phyloP scores from a whole-genome alignment of 1,284 basidiomycete genomes.

The Pisolithus thermaeus region DNA sequence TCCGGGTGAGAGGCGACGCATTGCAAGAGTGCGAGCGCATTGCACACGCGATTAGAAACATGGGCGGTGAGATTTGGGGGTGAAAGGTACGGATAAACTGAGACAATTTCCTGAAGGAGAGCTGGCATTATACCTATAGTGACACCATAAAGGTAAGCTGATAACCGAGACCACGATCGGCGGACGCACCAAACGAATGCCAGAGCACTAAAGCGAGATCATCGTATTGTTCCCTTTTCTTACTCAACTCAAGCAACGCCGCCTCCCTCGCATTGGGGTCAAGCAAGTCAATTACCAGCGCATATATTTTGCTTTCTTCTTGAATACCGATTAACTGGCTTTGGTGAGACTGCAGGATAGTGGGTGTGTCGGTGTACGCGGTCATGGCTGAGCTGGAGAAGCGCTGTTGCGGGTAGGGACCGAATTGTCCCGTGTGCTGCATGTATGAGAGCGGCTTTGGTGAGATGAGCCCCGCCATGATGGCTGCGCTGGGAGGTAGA shows the following conservation, averaged over 20 bases:
- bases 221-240: slow-evolving; percentile 99
- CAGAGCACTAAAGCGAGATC: slow-evolving; percentile 96
- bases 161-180: not conserved
- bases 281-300: slow-evolving; percentile 77
- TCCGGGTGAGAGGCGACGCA: slow-evolving; percentile 97
- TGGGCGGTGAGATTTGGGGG: slow-evolving; percentile 97
- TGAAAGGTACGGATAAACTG: slow-evolving; percentile 94
- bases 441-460: slow-evolving; percentile 62
- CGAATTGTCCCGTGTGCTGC: slow-evolving; percentile 47
- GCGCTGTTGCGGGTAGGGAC: slow-evolving; percentile 42
- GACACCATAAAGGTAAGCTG: slow-evolving; percentile 1
- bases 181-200: slow-evolving; percentile 91
- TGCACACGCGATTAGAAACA: slow-evolving; percentile 99
- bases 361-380: slow-evolving; percentile 49
- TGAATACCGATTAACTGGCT: slow-evolving; percentile 32
- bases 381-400: slow-evolving; percentile 20
- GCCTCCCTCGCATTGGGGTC: slow-evolving; percentile 77
- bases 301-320: slow-evolving; percentile 81
- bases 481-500: slow-evolving; percentile 18
- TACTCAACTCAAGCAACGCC: slow-evolving; percentile 92
- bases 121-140: slow-evolving; percentile 93
- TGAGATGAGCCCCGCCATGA: slow-evolving; percentile 54
- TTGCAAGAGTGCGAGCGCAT: slow-evolving; percentile 94
- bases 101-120: slow-evolving; percentile 95
- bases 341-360: slow-evolving; percentile 48